These are phyloP conservation scores for Phoma sp. DNA, from an alignment of 2,329 filamentous ascomycete species.

Conservation along the genomic window DNA sequence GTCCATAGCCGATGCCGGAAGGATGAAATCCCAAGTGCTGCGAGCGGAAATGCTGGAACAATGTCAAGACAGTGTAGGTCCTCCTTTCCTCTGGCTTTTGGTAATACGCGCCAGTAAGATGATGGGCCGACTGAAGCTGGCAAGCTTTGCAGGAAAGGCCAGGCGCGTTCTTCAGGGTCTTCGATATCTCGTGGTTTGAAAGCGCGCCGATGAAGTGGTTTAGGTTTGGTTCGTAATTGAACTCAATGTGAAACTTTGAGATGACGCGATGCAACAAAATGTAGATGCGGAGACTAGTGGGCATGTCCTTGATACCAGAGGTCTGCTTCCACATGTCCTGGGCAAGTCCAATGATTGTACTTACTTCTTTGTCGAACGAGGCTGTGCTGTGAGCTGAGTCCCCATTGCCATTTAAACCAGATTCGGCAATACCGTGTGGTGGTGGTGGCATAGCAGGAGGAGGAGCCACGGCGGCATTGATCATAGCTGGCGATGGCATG, in stretches of 20 bases:
- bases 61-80: conserved; percentile 56
- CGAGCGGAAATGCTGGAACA: conserved; percentile 66
- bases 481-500: conserved; percentile 41
- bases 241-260: conserved; percentile 63
- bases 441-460: conserved; percentile 29
- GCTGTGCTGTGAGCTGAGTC: conserved; percentile 40
- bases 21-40: conserved; percentile 53
- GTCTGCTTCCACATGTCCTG: conserved; percentile 69
- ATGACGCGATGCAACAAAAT: conserved; percentile 69
- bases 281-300: conserved; percentile 66
- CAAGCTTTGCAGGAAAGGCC: conserved; percentile 54
- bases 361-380: conserved; percentile 49
- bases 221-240: conserved; percentile 63
- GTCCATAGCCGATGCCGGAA: conserved; percentile 31
- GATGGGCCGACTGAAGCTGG: conserved; percentile 36
- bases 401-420: conserved; percentile 21
- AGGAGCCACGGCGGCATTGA: conserved; percentile 36
- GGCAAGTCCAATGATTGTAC: conserved; percentile 55
- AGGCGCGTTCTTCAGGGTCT: conserved; percentile 51
- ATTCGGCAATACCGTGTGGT: conserved; percentile 26
- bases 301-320: conserved; percentile 64
- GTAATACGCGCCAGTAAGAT: conserved; percentile 40
- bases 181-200: conserved; percentile 49
- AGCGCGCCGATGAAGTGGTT: conserved; percentile 59
- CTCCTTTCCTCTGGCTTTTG: conserved; percentile 47